Evolutionary conservation across 2,329 filamentous ascomycete genomes (phyloP), one percentile per base, ranked within the genome.

Genomic region (Botrytis paeoniae): DNA sequence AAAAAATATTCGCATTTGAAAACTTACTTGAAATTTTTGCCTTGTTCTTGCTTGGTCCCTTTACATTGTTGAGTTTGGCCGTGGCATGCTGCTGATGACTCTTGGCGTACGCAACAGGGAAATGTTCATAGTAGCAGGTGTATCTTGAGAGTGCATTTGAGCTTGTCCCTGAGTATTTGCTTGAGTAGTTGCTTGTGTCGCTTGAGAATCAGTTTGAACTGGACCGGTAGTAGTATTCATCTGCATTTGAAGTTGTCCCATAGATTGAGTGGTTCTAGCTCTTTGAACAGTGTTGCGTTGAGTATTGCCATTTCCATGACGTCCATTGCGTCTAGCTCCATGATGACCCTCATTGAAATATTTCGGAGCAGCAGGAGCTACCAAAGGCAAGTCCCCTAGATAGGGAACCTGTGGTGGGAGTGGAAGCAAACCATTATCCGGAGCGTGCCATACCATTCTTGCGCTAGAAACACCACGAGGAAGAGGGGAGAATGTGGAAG

Each of bases 61-160:
- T 69, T 22, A 69, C 10, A 69, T 69, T 61, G 54, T 43, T 63
- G 71, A 73, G 25, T 73, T 69, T 69, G 65, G 48, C 57, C 65
- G 65, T 32, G 48, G 48, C 18, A 69, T 57, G n/a, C 65, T 69
- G 29, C 65, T 57, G 37, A 69, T 69, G 65, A 69, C 48, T 48
- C 65, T 37, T 32, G 65, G 48, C 22, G 65, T 69, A 32, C 51
- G 48, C 20, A 69, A 69, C 22, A 41, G 18, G 14, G 65, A 41
- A 32, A 25, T 32, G 16, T 57, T 69, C 48, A 57, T 57, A 25
- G 48, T 10, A 41, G n/a, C 65, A 22, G 18, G n/a, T 25, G 65
- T 59, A 32, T 41, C 18, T 37, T 69, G 48, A 57, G 35, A 57
- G 22, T 29, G 18, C 35, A 57, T n/a, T 68, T 29, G 65, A 57